A percentile compares a stretch with the other conserved stretches of the same genome.
Evolutionary conservation across 805 yeast species (phyloP).

Genomic region (Lachancea quebecensis): DNA sequence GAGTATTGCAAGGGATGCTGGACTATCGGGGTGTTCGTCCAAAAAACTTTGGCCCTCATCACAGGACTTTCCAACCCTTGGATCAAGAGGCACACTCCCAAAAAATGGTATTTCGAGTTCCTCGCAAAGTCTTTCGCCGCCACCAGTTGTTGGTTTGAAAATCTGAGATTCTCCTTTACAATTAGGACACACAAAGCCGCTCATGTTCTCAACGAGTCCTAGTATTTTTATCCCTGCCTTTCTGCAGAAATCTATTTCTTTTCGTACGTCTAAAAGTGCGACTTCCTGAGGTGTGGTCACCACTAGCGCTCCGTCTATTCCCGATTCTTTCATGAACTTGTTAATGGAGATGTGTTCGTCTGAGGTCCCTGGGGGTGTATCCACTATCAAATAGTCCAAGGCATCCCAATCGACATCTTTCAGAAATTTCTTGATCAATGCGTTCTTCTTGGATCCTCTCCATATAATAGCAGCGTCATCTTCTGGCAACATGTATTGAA

Average conservation of each 20-base stretch:
- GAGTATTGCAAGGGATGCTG: conserved; percentile 80
- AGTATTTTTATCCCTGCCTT: conserved; percentile 82
- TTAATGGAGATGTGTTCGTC: conserved; percentile 94
- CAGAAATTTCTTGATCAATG: conserved; percentile 84
- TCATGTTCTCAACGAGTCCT: conserved; percentile 95
- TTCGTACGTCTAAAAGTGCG: conserved; percentile 87
- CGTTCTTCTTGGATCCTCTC: conserved; percentile 96
- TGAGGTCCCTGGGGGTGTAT: conserved; percentile 98
- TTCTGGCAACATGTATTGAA: conserved; percentile 90
- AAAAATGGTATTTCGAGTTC: conserved; percentile 73
- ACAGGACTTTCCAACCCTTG: conserved; percentile 84
- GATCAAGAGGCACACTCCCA: conserved; percentile 94
- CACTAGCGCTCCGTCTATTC: conserved; percentile 90
- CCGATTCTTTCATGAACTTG: conserved; percentile 78
- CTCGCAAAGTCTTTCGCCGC: conserved; percentile 77
- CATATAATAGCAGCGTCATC: conserved; percentile 91
- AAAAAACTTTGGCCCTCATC: conserved; percentile 81
- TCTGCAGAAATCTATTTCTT: conserved; percentile 89
- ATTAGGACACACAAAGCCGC: conserved; percentile 95
- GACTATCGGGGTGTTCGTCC: conserved; percentile 82
- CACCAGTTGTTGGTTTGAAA: conserved; percentile 94
- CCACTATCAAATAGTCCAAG: conserved; percentile 79
- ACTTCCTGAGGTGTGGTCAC: conserved; percentile 99
- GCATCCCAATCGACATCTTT: conserved; percentile 89
- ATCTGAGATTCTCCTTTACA: conserved; percentile 87